These are phyloP conservation scores for Yamadazyma ubonensis DNA, from an alignment of 805 yeast species.

Conservation along the genomic window DNA sequence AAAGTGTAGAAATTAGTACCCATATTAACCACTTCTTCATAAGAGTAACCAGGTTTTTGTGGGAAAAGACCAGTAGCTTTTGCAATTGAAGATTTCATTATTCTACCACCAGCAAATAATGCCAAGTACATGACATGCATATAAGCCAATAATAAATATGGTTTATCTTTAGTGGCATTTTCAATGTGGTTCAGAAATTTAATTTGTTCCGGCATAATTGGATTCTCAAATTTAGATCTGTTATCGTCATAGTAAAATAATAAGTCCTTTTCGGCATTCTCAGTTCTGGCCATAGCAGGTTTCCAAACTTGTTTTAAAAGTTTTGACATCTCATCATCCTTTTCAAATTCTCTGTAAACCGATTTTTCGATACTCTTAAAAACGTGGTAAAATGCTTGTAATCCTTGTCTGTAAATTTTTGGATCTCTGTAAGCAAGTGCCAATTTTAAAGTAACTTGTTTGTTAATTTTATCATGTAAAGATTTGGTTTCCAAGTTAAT, in stretches of 20 bases:
- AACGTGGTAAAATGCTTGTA: conserved; percentile 69
- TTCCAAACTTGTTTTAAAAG: conserved; percentile 63
- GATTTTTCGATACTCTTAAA: conserved; percentile 62
- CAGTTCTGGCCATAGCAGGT: conserved; percentile 66
- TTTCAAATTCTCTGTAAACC: conserved; percentile 45
- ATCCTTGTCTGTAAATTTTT: conserved; percentile 75
- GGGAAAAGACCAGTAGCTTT: conserved; percentile 75
- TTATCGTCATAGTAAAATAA: conserved; percentile 62
- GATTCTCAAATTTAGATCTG: conserved; percentile 53
- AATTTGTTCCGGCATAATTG: conserved; percentile 61
- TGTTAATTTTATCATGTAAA: conserved; percentile 67
- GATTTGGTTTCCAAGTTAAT: conserved; percentile 68
- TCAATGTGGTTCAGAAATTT: conserved; percentile 62
- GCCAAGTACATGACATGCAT: conserved; percentile 85
- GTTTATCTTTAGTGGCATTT: conserved; percentile 54
- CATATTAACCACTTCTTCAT: conserved; percentile 55
- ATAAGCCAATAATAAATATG: conserved; percentile 72
- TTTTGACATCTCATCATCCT: conserved; percentile 37
- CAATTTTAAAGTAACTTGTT: conserved; percentile 64
- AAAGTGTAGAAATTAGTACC: conserved; percentile 75
- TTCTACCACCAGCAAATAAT: conserved; percentile 80
- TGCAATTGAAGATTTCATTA: conserved; percentile 64
- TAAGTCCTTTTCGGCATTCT: conserved; percentile 58
- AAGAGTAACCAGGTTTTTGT: conserved; percentile 62
- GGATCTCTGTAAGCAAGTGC: conserved; percentile 76